Evolutionary conservation across 345 rosid species (phyloP).

Genomic region (Gossypium herbaceum): DNA sequence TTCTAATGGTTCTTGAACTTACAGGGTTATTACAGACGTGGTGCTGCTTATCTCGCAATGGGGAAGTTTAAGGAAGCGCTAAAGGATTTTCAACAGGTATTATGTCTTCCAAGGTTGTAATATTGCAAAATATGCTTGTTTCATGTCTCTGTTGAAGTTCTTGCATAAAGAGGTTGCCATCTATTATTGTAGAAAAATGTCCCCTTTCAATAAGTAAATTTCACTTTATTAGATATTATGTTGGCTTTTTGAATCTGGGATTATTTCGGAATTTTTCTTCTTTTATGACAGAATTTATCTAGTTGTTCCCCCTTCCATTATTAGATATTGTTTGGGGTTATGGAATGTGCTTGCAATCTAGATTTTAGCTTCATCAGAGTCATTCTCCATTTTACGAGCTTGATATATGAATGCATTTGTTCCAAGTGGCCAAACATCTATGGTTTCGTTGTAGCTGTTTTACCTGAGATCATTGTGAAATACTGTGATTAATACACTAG

Average conservation of each 20-base stretch:
- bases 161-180: not conserved
- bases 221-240: not conserved
- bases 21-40: conserved; percentile 95
- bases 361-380: not conserved
- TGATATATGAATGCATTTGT: not conserved
- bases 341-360: not conserved
- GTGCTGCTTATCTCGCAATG: conserved; percentile 95
- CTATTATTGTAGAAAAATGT: not conserved
- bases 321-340: not conserved
- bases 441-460: not conserved
- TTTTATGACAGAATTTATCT: conserved; percentile 1
- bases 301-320: not conserved
- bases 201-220: not conserved
- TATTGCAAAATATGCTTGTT: not conserved
- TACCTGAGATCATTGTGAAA: not conserved
- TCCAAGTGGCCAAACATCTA: not conserved
- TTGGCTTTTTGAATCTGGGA: not conserved
- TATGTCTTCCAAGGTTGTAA: conserved; percentile 3
- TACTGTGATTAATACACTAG: not conserved
- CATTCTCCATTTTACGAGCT: not conserved
- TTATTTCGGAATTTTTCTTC: not conserved
- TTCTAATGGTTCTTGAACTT: conserved; percentile 23
- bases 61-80: conserved; percentile 94
- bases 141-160: not conserved
- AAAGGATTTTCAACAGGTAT: conserved; percentile 94